Percentiles rank a stretch among this genome's conserved stretches.
Evolutionary conservation across 2,329 filamentous ascomycete species (phyloP).

Genomic region (Aspergillus floridensis): DNA sequence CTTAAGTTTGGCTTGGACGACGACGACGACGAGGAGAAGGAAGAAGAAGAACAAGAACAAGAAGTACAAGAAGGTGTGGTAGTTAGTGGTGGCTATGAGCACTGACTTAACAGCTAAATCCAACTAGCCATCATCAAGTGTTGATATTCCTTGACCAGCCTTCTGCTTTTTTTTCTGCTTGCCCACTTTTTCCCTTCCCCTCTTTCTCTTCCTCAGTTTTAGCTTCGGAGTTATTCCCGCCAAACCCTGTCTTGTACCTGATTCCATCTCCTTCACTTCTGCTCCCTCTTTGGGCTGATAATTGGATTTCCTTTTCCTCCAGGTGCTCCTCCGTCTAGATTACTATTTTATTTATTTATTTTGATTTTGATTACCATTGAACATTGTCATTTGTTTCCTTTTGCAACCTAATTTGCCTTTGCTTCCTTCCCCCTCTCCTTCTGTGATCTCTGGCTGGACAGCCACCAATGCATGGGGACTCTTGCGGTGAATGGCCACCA

Average conservation of each 20-base stretch:
- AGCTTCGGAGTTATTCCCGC: background rate
- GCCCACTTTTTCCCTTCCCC: background rate
- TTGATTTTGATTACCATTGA: background rate
- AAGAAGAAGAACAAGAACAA: background rate
- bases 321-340: background rate
- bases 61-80: too few species aligned
- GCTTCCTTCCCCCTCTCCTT: background rate
- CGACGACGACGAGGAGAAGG: background rate
- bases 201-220: conserved; percentile 5
- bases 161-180: conserved; percentile 14
- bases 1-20: background rate
- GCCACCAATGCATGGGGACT: conserved; percentile 3
- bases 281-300: background rate
- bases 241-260: conserved; percentile 9
- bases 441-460: background rate
- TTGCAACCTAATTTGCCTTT: background rate
- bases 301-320: background rate
- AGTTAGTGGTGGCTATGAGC: background rate
- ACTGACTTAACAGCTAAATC: background rate
- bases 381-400: background rate
- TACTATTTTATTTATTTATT: background rate
- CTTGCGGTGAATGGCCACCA: conserved; percentile 7
- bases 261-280: background rate
- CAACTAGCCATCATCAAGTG: background rate
- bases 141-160: conserved; percentile 21